Evolutionary conservation across 257 asterid genomes (phyloP).

Genomic region (Pogostemon cablin): DNA sequence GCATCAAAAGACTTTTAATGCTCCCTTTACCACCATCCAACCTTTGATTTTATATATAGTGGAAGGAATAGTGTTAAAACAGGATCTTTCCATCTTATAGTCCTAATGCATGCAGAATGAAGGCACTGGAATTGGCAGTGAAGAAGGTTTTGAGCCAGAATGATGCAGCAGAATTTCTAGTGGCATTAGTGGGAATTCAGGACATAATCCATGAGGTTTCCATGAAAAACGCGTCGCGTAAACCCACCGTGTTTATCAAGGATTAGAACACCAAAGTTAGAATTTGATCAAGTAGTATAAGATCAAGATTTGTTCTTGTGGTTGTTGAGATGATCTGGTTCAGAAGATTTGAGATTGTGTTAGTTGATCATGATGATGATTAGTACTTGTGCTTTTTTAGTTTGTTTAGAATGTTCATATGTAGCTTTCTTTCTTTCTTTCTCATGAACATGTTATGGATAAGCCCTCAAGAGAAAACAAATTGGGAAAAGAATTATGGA

Average conservation of each 20-base stretch:
- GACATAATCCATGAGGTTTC: conserved; percentile 60
- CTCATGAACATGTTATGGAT: background rate
- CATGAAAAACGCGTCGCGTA: conserved; percentile 39
- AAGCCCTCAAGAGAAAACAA: background rate
- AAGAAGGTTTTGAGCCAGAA: conserved; percentile 66
- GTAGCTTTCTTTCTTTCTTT: too few relatives aligned
- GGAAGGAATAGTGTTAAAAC: too few relatives aligned
- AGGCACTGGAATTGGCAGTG: conserved; percentile 63
- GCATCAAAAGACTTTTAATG: too few relatives aligned
- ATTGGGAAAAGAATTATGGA: background rate
- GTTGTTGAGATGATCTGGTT: too few relatives aligned
- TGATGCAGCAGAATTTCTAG: conserved; percentile 84
- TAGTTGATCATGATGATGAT: too few relatives aligned
- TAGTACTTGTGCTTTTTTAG: too few relatives aligned
- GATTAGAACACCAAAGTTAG: conserved; percentile 21
- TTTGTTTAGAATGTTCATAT: too few relatives aligned
- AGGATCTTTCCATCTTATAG: too few relatives aligned
- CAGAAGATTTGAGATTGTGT: too few relatives aligned
- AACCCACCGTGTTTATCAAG: conserved; percentile 38
- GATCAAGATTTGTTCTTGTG: background rate
- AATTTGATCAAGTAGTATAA: background rate
- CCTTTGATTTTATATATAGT: too few relatives aligned
- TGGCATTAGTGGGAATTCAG: conserved; percentile 69
- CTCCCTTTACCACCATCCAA: too few relatives aligned
- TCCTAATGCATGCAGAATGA: conserved; percentile 44